Conservation (phyloP, 352 stramenopile genomes). For the Phytophthora multivora region DNA sequence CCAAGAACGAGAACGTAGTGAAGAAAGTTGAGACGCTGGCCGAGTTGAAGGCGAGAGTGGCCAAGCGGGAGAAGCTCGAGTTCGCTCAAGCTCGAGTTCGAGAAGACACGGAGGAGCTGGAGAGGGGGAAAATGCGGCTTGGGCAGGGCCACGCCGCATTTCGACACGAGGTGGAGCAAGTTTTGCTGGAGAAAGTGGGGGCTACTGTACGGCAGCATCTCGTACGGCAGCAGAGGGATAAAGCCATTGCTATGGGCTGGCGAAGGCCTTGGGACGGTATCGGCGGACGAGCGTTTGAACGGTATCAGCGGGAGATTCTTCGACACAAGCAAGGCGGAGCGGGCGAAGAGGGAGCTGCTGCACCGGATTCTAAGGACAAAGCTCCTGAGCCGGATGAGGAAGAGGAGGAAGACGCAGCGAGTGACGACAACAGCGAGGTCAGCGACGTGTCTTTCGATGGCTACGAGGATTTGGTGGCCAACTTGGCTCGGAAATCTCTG, state of each 20-base stretch:
- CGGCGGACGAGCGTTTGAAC: conserved; percentile 60
- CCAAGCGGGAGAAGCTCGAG: conserved; percentile 42
- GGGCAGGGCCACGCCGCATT: conserved; percentile 60
- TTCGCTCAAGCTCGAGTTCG: conserved; percentile 45
- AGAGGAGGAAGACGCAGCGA: conserved; percentile 16
- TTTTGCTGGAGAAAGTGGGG: conserved; percentile 58
- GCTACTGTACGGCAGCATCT: conserved; percentile 55
- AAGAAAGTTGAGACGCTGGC: conserved; percentile 30
- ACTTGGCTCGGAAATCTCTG: conserved; percentile 10
- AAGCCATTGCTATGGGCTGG: conserved; percentile 58
- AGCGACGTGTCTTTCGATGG: conserved; percentile 76
- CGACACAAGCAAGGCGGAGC: conserved; percentile 40
- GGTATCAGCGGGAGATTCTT: conserved; percentile 57
- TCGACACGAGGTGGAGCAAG: conserved; percentile 58
- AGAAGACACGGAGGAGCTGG: conserved; percentile 47
- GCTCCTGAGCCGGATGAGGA: conserved; percentile 15
- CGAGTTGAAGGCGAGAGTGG: conserved; percentile 44
- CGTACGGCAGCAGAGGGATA: conserved; percentile 64
- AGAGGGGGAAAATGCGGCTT: conserved; percentile 47
- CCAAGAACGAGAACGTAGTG: background rate
- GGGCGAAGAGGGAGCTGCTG: conserved; percentile 15
- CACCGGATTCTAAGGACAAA: conserved; percentile 9
- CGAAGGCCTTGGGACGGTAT: conserved; percentile 73
- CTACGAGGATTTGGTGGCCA: conserved; percentile 60
- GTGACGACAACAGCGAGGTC: conserved; percentile 72